phyloP scores from a whole-genome alignment of 2,329 filamentous ascomycete species.

The Venturia asperata region DNA sequence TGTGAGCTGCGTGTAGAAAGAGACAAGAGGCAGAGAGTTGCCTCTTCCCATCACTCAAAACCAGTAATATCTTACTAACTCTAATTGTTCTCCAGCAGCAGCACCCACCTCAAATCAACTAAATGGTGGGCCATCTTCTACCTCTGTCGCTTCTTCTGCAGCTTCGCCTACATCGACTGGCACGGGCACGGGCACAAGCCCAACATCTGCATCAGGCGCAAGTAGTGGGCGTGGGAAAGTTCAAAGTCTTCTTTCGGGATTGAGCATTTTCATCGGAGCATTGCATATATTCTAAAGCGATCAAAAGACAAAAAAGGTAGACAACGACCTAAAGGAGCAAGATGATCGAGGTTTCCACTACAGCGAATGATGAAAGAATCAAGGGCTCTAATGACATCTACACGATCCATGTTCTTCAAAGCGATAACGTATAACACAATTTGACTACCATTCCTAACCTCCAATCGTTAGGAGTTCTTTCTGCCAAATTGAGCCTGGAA shows the following conservation, averaged over 20 bases:
- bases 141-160: not conserved
- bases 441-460: not conserved
- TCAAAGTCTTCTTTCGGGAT: not conserved
- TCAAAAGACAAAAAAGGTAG: not conserved
- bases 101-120: not conserved
- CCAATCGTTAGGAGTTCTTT: not conserved
- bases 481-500: not conserved
- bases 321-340: not conserved
- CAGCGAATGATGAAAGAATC: not conserved
- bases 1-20: not conserved
- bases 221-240: not conserved
- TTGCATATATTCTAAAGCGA: not conserved
- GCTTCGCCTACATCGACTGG: not conserved
- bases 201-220: constrained; percentile 1
- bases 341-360: not conserved
- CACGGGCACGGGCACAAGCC: not conserved
- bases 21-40: not conserved
- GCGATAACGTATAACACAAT: not conserved
- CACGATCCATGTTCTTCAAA: not conserved
- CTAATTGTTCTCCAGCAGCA: not conserved
- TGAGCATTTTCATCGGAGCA: constrained; percentile 2
- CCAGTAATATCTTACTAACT: not conserved
- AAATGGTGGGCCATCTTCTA: not conserved
- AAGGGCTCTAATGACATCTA: not conserved
- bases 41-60: not conserved